phyloP scores from a whole-genome alignment of 208 protist genomes.

The Crithidia expoeki region DNA sequence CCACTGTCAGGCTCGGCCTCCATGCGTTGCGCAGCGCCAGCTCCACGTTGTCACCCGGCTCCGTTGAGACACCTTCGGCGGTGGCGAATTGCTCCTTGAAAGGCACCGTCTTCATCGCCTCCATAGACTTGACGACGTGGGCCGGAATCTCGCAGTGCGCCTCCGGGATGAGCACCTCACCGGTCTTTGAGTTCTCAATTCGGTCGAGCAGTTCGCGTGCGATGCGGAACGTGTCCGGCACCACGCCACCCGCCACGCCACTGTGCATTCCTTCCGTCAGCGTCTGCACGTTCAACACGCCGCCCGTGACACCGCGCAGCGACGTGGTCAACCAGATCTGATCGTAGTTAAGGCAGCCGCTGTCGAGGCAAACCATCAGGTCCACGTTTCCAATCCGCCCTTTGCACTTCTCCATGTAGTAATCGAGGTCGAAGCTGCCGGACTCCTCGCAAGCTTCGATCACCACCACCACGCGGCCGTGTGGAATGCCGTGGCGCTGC shows the following conservation, averaged over 20 bases:
- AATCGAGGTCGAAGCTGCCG: conserved; percentile 82
- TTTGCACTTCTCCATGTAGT: conserved; percentile 77
- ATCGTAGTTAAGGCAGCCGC: conserved; percentile 93
- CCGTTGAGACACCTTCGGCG: conserved; percentile 40
- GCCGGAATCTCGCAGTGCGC: conserved; percentile 90
- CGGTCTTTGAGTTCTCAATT: conserved; percentile 92
- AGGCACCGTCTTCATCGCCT: conserved; percentile 57
- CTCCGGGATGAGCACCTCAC: conserved; percentile 84
- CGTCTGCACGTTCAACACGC: conserved; percentile 81
- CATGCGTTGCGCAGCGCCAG: conserved; percentile 92
- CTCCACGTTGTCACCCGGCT: conserved; percentile 63
- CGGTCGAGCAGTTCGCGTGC: conserved; percentile 82
- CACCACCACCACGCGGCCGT: conserved; percentile 82
- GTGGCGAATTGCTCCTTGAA: conserved; percentile 70
- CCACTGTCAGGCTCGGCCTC: conserved; percentile 92
- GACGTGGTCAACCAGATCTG: conserved; percentile 95
- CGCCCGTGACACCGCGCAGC: conserved; percentile 88
- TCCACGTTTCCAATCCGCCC: conserved; percentile 77
- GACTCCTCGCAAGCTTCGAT: conserved; percentile 94
- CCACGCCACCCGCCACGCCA: conserved; percentile 91
- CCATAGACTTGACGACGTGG: conserved; percentile 39
- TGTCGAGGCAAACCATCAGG: conserved; percentile 95
- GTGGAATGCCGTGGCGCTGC: conserved; percentile 77
- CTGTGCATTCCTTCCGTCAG: conserved; percentile 93
- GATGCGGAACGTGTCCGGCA: conserved; percentile 95